Percentiles rank a stretch among this genome's conserved stretches.
Conservation (phyloP, 139 green algal species). For the Coccomyxa sp. region DNA sequence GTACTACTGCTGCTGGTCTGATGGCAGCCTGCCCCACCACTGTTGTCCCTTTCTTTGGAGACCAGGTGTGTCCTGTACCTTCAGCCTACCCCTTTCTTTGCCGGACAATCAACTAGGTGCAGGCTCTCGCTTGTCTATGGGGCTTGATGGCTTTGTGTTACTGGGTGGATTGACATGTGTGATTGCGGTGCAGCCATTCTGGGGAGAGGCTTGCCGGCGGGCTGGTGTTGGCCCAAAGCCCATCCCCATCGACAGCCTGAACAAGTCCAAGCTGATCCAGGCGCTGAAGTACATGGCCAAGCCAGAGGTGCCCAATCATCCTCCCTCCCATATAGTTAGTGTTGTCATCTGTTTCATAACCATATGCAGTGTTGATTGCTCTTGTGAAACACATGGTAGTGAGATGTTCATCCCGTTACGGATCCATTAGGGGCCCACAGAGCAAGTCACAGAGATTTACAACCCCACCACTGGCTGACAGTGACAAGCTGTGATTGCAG, state of each 20-base stretch:
- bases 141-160: too few species aligned
- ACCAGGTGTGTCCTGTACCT: not conserved
- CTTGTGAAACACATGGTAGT: not conserved
- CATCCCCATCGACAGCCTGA: not conserved
- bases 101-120: too few species aligned
- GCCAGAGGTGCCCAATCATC: not conserved
- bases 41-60: not conserved
- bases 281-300: not conserved
- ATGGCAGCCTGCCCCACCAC: not conserved
- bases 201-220: not conserved
- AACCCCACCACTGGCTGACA: too few species aligned
- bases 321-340: not conserved
- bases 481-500: too few species aligned
- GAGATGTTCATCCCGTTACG: too few species aligned
- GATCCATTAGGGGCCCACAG: too few species aligned
- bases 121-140: too few species aligned
- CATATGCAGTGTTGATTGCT: too few species aligned
- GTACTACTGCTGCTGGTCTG: conserved; percentile 44
- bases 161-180: too few species aligned
- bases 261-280: not conserved
- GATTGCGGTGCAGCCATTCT: not conserved
- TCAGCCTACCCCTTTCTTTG: too few species aligned
- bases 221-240: not conserved
- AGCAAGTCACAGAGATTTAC: too few species aligned
- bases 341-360: too few species aligned